Conservation (phyloP, 257 asterid genomes). For the Capsicum chinense region DNA sequence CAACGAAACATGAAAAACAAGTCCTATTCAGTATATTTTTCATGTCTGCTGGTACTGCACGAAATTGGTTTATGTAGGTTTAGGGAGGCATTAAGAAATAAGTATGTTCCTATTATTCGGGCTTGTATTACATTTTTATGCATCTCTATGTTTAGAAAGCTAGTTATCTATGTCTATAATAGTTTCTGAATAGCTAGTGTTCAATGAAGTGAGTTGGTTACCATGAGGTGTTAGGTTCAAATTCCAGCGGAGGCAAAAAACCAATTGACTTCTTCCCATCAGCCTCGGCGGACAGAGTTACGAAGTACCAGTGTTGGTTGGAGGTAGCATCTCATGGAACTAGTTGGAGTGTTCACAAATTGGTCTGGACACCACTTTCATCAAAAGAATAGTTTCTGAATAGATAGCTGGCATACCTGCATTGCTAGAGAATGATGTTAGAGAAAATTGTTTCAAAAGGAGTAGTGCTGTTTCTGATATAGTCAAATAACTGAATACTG, state of each 20-base stretch:
- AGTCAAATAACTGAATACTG: conserved; percentile 18
- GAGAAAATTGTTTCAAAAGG: neutral
- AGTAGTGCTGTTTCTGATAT: neutral
- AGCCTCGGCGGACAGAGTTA: neutral
- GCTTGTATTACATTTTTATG: neutral
- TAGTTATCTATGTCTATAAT: neutral
- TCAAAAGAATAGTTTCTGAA: neutral
- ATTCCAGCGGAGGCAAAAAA: neutral
- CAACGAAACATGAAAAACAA: neutral
- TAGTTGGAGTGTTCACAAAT: neutral
- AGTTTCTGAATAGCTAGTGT: neutral
- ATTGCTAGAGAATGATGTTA: neutral
- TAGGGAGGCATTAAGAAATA: neutral
- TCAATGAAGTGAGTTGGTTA: neutral
- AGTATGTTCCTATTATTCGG: neutral
- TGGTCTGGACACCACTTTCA: neutral
- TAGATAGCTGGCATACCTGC: neutral
- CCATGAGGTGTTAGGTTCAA: neutral
- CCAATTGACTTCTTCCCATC: neutral
- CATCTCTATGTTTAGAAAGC: conserved; percentile 19
- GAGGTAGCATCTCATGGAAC: neutral
- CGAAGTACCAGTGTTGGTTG: neutral
- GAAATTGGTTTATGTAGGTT: neutral
- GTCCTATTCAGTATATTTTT: neutral
- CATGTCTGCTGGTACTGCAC: neutral